phyloP scores from a whole-genome alignment of 495 filamentous ascomycete genomes.

The Baudoinia panamericana region DNA sequence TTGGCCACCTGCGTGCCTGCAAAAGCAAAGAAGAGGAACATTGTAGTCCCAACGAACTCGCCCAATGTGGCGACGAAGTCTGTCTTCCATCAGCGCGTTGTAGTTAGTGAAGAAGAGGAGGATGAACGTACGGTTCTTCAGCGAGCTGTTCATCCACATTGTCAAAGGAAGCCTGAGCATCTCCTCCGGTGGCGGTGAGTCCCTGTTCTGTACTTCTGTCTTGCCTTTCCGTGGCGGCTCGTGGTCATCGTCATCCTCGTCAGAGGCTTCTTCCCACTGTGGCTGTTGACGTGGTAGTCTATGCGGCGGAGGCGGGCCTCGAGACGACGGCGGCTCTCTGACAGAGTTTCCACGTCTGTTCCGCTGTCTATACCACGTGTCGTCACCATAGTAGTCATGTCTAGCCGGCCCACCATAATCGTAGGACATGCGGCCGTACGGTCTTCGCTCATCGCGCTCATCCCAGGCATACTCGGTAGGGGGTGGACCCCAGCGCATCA shows the following conservation, averaged over 20 bases:
- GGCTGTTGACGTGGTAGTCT: not conserved
- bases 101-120: not conserved
- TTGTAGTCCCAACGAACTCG: constrained; percentile 29
- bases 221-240: not conserved
- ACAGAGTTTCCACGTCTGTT: constrained; percentile 2
- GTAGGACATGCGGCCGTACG: constrained; percentile 2
- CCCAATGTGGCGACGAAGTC: constrained; percentile 25
- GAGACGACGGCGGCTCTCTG: constrained; percentile 3
- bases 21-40: constrained; percentile 31
- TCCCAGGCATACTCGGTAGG: constrained; percentile 7
- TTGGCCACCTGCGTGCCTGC: constrained; percentile 28
- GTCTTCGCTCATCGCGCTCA: constrained; percentile 6
- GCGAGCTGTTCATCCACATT: constrained; percentile 17
- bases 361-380: not conserved
- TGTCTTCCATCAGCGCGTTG: not conserved
- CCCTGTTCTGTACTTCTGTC: not conserved
- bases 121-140: constrained; percentile 12
- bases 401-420: constrained; percentile 2
- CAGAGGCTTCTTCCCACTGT: constrained; percentile 1
- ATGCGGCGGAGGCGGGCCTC: not conserved
- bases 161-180: constrained; percentile 11
- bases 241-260: constrained; percentile 11
- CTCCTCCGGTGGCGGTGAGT: constrained; percentile 5
- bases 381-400: constrained; percentile 7
- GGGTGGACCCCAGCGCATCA: constrained; percentile 10